Evolutionary conservation across 176 grass and related monocot species (phyloP).

Genomic region (Hordeum marinum): DNA sequence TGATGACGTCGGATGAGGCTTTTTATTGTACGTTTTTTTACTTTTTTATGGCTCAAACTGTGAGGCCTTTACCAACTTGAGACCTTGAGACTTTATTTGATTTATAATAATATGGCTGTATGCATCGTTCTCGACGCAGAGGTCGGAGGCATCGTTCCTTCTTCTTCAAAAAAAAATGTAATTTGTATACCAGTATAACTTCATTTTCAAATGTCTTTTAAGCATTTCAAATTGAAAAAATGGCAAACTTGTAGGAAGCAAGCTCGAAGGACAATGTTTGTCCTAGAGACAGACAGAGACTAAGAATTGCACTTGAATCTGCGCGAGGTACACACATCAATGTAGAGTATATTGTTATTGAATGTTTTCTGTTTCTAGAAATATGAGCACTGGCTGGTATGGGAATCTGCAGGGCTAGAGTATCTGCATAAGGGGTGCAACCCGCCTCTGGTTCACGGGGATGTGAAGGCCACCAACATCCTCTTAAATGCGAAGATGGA

Average conservation of each 20-base stretch:
- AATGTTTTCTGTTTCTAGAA: background rate
- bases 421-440: background rate
- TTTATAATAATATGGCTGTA: too few relatives aligned
- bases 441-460: conserved; percentile 42
- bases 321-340: background rate
- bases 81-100: too few relatives aligned
- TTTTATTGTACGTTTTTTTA: too few relatives aligned
- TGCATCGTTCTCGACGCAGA: too few relatives aligned
- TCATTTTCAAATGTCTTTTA: too few relatives aligned
- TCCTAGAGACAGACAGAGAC: background rate
- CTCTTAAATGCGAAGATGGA: background rate
- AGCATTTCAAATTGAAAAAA: background rate
- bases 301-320: background rate
- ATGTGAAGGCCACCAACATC: conserved; percentile 39
- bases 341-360: background rate
- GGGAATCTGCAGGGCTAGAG: conserved; percentile 30
- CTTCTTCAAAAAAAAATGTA: too few relatives aligned
- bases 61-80: too few relatives aligned
- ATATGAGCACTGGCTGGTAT: background rate
- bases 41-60: too few relatives aligned
- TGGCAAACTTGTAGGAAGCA: background rate
- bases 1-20: too few relatives aligned
- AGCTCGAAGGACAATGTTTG: background rate
- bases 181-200: background rate
- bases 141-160: too few relatives aligned